Evolutionary conservation across 768 basidiomycete species (phyloP).

Genomic region (Podaxis sp.): DNA sequence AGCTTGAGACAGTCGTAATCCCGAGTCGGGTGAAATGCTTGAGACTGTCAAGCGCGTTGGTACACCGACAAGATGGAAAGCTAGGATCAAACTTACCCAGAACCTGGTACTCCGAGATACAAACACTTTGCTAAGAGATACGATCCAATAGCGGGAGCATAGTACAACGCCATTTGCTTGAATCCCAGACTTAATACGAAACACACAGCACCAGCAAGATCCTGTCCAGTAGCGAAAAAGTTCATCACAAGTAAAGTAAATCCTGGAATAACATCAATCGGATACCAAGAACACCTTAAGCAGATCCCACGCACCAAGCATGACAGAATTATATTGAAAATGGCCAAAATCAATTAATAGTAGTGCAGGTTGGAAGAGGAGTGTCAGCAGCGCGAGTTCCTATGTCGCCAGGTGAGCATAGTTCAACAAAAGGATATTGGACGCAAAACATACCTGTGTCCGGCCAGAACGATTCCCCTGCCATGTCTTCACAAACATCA

Average conservation of each 20-base stretch:
- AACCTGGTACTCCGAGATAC: slow-evolving; percentile 58
- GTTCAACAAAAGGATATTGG: slow-evolving; percentile 5
- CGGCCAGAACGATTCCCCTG: slow-evolving; percentile 68
- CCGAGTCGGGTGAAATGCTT: slow-evolving; percentile 69
- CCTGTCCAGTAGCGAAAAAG: slow-evolving; percentile 66
- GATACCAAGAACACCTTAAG: neutral
- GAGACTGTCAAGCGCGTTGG: slow-evolving; percentile 24
- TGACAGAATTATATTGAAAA: slow-evolving; percentile 94
- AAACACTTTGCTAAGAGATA: slow-evolving; percentile 91
- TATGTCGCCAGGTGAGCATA: slow-evolving; percentile 23
- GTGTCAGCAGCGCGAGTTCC: slow-evolving; percentile 66
- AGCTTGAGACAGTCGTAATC: slow-evolving; percentile 57
- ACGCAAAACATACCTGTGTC: slow-evolving; percentile 59
- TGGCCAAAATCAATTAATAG: slow-evolving; percentile 89
- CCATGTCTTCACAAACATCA: slow-evolving; percentile 67
- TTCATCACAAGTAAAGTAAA: slow-evolving; percentile 69
- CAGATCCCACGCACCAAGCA: slow-evolving; percentile 64
- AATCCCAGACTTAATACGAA: slow-evolving; percentile 88
- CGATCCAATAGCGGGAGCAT: slow-evolving; percentile 87
- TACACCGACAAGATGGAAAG: neutral
- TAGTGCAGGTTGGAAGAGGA: slow-evolving; percentile 83
- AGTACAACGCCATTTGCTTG: slow-evolving; percentile 97
- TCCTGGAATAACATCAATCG: slow-evolving; percentile 39
- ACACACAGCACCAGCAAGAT: slow-evolving; percentile 71
- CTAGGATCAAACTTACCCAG: slow-evolving; percentile 54